Base-by-base conservation (phyloP, 129 eudicot species). In the Chrysanthemum lavandulifolium region DNA sequence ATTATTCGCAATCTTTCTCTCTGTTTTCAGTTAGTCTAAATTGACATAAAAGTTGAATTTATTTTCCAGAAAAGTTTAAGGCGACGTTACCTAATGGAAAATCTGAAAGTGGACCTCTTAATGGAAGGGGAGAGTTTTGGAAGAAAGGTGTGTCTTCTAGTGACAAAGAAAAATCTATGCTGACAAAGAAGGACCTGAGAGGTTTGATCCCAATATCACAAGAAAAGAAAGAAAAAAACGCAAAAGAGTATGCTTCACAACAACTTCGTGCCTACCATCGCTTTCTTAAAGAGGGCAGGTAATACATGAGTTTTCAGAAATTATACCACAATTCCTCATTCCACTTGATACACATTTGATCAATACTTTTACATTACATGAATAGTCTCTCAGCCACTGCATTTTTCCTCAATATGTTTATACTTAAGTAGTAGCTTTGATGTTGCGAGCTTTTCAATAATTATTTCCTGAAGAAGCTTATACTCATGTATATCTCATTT, bases 201-300 rank as follows among this genome's bases (percentile, higher is more conserved):
- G 18, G 31, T 40, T 74, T 67, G 54, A 72, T 83, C 43, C 83
- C 76, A 13, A 57, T 14, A 62, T 63, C 82, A 43, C 23, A 78
- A 25, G 7, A 10, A 31, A 78, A 71, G 62, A 78, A 72, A 57
- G 54, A 78, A 72, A 64, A 61, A 65, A 69, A 48, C 81, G 68
- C 56, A 27, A 62, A 70, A 72, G 71, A 47, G 33, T 57, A 80
- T 84, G 54, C 80, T 74, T 77, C 89, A 65, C 79, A 78, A 51
- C 83, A 87, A 69, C 79, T 85, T 74, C 88, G 91, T 66, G 83
- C 82, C 73, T 95, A 95, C 81, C 73, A 85, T 63, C 87, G 84
- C 40, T 80, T 86, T 61, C 77, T 95, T 43, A 88, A 81, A 86
- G 89, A 82, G 67, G 97, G 96, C 59, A 91, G 99, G 98, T 95